Evolutionary conservation across 2,329 filamentous ascomycete species (phyloP).

Genomic region (Teratosphaeria viscida): DNA sequence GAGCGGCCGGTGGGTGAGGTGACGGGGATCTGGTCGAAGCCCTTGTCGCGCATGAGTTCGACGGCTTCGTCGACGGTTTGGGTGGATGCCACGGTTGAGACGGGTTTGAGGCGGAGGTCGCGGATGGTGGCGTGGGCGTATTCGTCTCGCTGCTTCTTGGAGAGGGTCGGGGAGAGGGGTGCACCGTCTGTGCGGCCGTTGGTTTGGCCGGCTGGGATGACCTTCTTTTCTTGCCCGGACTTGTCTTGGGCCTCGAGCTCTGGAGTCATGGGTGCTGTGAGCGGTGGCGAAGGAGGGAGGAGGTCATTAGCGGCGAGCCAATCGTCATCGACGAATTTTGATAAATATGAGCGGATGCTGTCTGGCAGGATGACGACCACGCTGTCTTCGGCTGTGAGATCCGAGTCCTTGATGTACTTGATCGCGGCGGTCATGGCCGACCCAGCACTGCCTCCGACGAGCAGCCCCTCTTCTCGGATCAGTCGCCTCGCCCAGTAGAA

Average conservation of each 20-base stretch:
- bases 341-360: conserved; percentile 93
- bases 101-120: conserved; percentile 79
- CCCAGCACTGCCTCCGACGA: conserved; percentile 88
- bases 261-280: conserved; percentile 24
- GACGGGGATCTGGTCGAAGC: conserved; percentile 94
- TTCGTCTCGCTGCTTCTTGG: conserved; percentile 44
- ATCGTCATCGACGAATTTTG: conserved; percentile 97
- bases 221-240: conserved; percentile 19
- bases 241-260: conserved; percentile 17
- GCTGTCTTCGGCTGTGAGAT: conserved; percentile 71
- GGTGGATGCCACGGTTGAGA: conserved; percentile 67
- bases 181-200: neutral
- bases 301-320: conserved; percentile 97
- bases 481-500: conserved; percentile 83
- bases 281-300: conserved; percentile 51
- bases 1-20: conserved; percentile 53
- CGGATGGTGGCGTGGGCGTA: conserved; percentile 72
- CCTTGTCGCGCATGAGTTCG: conserved; percentile 96
- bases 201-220: conserved; percentile 5
- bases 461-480: conserved; percentile 86
- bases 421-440: conserved; percentile 79
- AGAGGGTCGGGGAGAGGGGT: conserved; percentile 25
- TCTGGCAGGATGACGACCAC: conserved; percentile 89
- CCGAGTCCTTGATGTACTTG: conserved; percentile 63
- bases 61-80: conserved; percentile 76